phyloP scores from a whole-genome alignment of 768 basidiomycete genomes.

The Serendipita sp. region DNA sequence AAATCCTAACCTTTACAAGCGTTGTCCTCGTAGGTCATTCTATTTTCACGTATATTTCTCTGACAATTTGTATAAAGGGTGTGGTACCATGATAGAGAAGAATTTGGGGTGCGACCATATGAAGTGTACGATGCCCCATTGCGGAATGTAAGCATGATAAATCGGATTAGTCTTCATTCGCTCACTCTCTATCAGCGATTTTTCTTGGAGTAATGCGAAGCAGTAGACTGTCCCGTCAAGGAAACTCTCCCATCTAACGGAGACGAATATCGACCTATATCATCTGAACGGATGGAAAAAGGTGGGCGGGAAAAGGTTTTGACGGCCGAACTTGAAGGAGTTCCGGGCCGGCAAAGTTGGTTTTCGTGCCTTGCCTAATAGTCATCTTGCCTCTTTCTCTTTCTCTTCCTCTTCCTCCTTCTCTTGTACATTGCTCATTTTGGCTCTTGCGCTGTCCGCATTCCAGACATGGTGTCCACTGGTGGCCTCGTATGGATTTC shows the following conservation, averaged over 20 bases:
- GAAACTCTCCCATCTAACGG: too few relatives aligned
- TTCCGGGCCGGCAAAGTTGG: too few relatives aligned
- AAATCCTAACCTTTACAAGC: background rate
- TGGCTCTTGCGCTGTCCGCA: background rate
- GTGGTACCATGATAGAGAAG: background rate
- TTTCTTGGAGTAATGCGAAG: background rate
- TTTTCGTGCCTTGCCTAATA: too few relatives aligned
- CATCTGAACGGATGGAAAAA: too few relatives aligned
- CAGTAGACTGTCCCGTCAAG: background rate
- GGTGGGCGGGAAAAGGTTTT: too few relatives aligned
- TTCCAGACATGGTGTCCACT: constrained; percentile 13
- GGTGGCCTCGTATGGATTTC: constrained; percentile 50
- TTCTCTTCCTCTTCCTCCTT: background rate
- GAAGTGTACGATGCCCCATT: background rate
- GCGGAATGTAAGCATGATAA: background rate
- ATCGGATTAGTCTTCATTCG: background rate
- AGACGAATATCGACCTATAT: too few relatives aligned
- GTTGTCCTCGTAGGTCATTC: background rate
- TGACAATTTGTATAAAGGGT: background rate
- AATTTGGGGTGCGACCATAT: constrained; percentile 1
- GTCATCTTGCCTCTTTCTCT: background rate
- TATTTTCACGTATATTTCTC: background rate
- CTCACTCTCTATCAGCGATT: background rate
- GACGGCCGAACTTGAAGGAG: too few relatives aligned
- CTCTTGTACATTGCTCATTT: background rate